Evolutionary conservation across 169 alveolate species (phyloP), one percentile per base, ranked within the genome.

Genomic region (Cytauxzoon felis): DNA sequence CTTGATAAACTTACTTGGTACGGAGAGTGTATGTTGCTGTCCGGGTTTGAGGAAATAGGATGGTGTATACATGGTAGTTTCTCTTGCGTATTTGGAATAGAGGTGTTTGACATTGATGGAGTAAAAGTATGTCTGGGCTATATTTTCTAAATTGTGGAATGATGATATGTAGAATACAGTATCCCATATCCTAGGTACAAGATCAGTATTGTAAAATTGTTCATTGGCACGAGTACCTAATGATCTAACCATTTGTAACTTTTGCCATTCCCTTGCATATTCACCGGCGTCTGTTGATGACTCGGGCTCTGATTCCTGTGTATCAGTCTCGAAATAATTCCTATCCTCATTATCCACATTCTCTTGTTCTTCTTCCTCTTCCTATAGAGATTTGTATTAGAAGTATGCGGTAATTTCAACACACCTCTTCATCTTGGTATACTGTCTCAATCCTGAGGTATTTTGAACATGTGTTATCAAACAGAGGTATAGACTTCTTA

Each of bases 11-110:
- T 62, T 80, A 71, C 83, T 61, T 38, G 91, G 91, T 30, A 60
- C 41, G 32, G 50, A 53, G 41, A 86, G 48, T 48, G 71, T 63
- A 27, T 50, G 34, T 45, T 72, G 36, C 57, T 86, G 89, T 38
- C 91, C 91, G 32, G 89, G 80, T 27, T 70, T 78, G 8, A 86
- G 72, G 5, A 85, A 62, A 47, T 75, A 86, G 11, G 73, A 82
- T 9, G 89, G 91, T 34, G 91, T 86, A 61, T 86, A 86, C 49
- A 80, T 62, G 26, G 60, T 59, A 42, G 68, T 78, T 32, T 56
- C 68, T 18, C 81, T 50, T 49, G 78, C 41, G 4, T 73, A 59
- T 18, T 52, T 38, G 1, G 79, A 47, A 21, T 38, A 9, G 24
- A 73, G 59, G 29, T 65, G 84, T 26, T 66, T 48, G 8, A 73